These are phyloP conservation scores for Scleroderma citrinum DNA, from an alignment of 768 basidiomycete species.

Conservation along the genomic window DNA sequence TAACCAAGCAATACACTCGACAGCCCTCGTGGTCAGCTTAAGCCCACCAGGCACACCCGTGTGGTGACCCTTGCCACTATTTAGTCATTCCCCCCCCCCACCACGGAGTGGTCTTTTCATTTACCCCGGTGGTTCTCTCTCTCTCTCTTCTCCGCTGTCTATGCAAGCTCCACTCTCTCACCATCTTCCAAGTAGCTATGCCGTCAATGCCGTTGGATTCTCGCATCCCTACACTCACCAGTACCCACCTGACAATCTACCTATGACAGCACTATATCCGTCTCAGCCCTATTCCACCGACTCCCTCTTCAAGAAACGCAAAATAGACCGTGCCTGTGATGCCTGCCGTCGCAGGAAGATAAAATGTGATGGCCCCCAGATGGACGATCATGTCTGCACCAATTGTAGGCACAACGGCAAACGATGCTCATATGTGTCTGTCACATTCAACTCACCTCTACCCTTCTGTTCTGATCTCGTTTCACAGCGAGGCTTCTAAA, in stretches of 20 bases:
- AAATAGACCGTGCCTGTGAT: slow-evolving; percentile 54
- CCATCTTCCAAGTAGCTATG: not conserved
- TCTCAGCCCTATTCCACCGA: slow-evolving; percentile 5
- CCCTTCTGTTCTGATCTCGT: slow-evolving; percentile 2
- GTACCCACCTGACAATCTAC: not conserved
- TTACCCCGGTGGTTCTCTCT: slow-evolving; percentile 9
- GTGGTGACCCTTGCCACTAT: not conserved
- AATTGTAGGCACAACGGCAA: slow-evolving; percentile 50
- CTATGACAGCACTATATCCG: slow-evolving; percentile 11
- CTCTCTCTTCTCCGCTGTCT: slow-evolving; percentile 5
- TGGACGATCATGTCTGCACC: slow-evolving; percentile 46
- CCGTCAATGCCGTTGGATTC: slow-evolving; percentile 25
- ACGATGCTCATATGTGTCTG: slow-evolving; percentile 56
- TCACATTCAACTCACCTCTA: slow-evolving; percentile 5
- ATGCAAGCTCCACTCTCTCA: not conserved
- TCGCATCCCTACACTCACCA: slow-evolving; percentile 8
- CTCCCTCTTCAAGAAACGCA: slow-evolving; percentile 35
- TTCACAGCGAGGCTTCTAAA: slow-evolving; percentile 51
- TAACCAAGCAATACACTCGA: too few relatives aligned
- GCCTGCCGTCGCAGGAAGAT: slow-evolving; percentile 53
- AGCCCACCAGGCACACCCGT: too few relatives aligned
- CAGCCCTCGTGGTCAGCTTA: too few relatives aligned
- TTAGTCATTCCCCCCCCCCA: not conserved
- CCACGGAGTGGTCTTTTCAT: not conserved
- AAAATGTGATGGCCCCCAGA: slow-evolving; percentile 54